Base-by-base conservation (phyloP, 306 rosid species). In the Dryas drummondii region DNA sequence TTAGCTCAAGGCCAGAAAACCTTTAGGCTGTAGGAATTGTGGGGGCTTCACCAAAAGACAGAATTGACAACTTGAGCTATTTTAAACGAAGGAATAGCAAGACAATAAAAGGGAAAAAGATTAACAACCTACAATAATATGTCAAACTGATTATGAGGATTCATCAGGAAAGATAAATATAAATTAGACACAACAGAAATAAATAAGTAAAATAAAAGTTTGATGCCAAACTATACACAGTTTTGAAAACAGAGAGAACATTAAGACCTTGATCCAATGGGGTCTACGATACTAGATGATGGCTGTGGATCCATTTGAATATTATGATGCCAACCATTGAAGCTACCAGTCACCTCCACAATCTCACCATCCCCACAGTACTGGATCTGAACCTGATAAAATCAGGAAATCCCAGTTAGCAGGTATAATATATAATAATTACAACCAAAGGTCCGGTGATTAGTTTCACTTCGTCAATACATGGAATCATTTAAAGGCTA, bases 331-430 rank as follows among this genome's bases (percentile, higher is more conserved):
- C 98, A 94, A 76, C 98, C 97, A 59, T 90, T 90, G 90, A 91
- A 94, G 88, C 97, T 91, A 71, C 98, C 97, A 3, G 97, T 82
- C 70, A 94, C 90, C 87, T 94, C 98, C 74, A 94, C 97, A 68
- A 62, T 80, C 75, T 87, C 91, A 78, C 88, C 98, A 48, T 90
- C 91, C 19, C 97, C 87, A 52, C 58, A 54, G 71, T 86, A 94
- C 41, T 87, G 89, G 73, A 94, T 64, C 79, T 80, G 75, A 78
- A 92, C 93, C 98, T 94, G 86, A 69, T 75, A 84, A 79, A 77
- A 78, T 52, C 57, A 71, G 52, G 67, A 47, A 61, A 61, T 48
- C 48, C 82, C 63, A 63, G 61, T 84, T 78, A 83, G 73, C 78
- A 75, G 70, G 72, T 60, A 44, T 53, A 7, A 68, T 62, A 59